Conservation (phyloP, 331 rosid species). For the Quercus phellos region DNA sequence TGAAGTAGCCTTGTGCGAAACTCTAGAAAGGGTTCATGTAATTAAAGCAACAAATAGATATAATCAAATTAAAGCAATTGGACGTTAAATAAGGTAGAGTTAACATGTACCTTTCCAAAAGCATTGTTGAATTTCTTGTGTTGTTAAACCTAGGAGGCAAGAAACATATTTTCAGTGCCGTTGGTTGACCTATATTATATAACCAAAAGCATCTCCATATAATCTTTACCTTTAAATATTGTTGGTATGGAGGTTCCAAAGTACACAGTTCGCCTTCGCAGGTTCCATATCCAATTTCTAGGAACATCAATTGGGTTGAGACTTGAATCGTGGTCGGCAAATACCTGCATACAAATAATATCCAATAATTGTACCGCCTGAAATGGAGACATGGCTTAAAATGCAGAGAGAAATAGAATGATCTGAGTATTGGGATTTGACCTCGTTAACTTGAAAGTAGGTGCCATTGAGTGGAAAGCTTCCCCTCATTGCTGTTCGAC, state of each 20-base stretch:
- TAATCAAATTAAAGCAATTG: neutral
- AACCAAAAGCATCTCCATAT: neutral
- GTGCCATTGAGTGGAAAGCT: conserved; percentile 98
- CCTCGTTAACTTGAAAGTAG: conserved; percentile 98
- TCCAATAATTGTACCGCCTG: conserved; percentile 13
- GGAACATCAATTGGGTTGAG: conserved; percentile 82
- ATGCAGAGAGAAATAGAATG: conserved; percentile 10
- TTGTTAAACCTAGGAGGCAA: conserved; percentile 68
- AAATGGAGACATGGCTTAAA: conserved; percentile 18
- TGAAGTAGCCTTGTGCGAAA: neutral
- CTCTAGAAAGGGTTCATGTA: neutral
- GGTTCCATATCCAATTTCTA: conserved; percentile 89
- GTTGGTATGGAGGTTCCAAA: conserved; percentile 91
- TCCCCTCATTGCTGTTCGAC: conserved; percentile 95
- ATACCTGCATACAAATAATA: conserved; percentile 50
- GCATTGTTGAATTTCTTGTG: conserved; percentile 87
- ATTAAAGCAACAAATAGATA: neutral
- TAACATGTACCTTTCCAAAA: conserved; percentile 87
- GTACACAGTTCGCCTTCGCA: conserved; percentile 83
- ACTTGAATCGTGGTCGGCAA: conserved; percentile 87
- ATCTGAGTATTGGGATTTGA: conserved; percentile 17
- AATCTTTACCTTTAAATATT: conserved; percentile 77
- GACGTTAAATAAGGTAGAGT: neutral
- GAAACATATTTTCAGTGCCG: conserved; percentile 23
- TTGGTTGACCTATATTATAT: neutral